A percentile compares a stretch with the other conserved stretches of the same genome.
Evolutionary conservation across 352 stramenopile genomes (phyloP).

Genomic region (Globisporangium paddicum): DNA sequence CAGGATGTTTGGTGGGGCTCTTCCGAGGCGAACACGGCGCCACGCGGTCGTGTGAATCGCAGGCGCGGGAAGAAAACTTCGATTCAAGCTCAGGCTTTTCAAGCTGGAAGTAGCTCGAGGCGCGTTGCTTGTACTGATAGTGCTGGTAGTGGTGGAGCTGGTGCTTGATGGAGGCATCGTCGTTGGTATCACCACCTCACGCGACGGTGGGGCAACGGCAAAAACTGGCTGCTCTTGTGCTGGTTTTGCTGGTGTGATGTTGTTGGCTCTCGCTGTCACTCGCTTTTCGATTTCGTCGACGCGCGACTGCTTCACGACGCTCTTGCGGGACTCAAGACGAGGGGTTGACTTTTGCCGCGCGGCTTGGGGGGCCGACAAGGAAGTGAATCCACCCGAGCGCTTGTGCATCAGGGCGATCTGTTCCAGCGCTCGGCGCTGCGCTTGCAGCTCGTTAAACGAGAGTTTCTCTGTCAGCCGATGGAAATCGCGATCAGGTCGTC

Average conservation of each 20-base stretch:
- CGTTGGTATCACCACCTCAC: slow-evolving; percentile 6
- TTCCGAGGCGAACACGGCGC: slow-evolving; percentile 17
- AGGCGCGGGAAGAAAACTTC: slow-evolving; percentile 4
- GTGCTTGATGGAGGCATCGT: slow-evolving; percentile 1
- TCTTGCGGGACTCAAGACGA: slow-evolving; percentile 12
- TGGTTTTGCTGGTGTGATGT: neutral
- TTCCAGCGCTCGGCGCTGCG: slow-evolving; percentile 12
- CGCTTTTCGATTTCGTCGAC: slow-evolving; percentile 15
- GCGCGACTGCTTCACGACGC: slow-evolving; percentile 1
- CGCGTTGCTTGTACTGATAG: neutral
- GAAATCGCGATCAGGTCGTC: slow-evolving; percentile 3
- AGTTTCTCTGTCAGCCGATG: slow-evolving; percentile 12
- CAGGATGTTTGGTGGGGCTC: slow-evolving; percentile 24
- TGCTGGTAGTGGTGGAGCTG: slow-evolving; percentile 3
- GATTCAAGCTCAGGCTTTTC: neutral
- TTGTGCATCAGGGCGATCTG: slow-evolving; percentile 26
- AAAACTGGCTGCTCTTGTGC: neutral
- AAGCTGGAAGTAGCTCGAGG: neutral
- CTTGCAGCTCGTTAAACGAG: slow-evolving; percentile 20
- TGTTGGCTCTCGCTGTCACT: neutral
- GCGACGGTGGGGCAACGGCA: neutral
- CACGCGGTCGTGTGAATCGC: slow-evolving; percentile 22
- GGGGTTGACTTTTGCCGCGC: neutral
- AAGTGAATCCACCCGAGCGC: slow-evolving; percentile 7
- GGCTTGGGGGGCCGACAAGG: neutral